Evolutionary conservation across 164 flowering plant species (phyloP), one percentile per base, ranked within the genome.

Genomic region (Malania oleifera): DNA sequence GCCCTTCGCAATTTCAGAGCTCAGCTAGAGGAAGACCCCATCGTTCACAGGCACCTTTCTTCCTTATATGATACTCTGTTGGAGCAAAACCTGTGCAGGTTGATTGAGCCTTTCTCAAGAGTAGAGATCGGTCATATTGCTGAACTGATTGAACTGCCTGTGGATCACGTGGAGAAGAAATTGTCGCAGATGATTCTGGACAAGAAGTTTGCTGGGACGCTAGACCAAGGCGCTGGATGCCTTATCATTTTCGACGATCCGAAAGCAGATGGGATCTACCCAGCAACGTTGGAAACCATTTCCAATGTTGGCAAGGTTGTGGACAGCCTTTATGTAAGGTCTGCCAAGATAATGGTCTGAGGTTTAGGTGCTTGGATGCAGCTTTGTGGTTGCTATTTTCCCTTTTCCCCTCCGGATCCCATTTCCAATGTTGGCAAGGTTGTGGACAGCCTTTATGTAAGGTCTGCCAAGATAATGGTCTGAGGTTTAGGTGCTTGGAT

Each of bases 171-270:
- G 51, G 85, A 84, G 76, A 81, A 77, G 66, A 84, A 82, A 55
- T 52, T 84, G 47, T 82, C 86, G 28, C 89, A 78, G 67, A 79
- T 81, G 89, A 84, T 81, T 68, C 64, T 82, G 40, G 86, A 81
- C 64, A 82, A 81, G 70, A 80, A 82, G 59, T 84, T 82, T 61
- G 82, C 84, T 1, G 86, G 86, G 35, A 81, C 81, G 0, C 63
- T 84, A 38, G 89, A 81, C 59, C 86, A 81, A 61, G 86, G 89
- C 39, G 89, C 82, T 52, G 89, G 86, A 43, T 81, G 82, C 65
- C 79, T 83, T 45, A 54, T 83, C 60, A 81, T 83, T 46, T 83
- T 81, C 23, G 78, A 81, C 26, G 82, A 81, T 52, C 80, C 79
- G 12, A 81, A 83, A 69, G 51, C 76, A 0, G 89, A 83, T 66